Conservation (phyloP, 2,329 filamentous ascomycete species). For the Aspergillus latus region DNA sequence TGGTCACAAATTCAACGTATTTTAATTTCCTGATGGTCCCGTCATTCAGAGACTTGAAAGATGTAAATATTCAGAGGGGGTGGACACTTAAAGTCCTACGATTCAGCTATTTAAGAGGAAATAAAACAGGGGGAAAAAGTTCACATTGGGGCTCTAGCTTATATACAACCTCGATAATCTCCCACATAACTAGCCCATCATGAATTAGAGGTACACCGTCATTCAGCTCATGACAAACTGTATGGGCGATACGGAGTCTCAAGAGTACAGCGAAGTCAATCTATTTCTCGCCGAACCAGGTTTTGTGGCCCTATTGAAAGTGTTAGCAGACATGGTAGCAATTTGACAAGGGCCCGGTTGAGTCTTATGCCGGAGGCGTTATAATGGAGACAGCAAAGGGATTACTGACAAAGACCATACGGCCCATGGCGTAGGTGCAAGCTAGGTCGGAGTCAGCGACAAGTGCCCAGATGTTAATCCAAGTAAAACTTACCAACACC, state of each 20-base stretch:
- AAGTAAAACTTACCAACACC: constrained; percentile 46
- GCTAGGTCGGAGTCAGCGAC: constrained; percentile 25
- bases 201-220: constrained; percentile 39
- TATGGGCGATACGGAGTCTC: constrained; percentile 14
- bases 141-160: constrained; percentile 36
- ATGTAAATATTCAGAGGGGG: too few species aligned
- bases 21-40: too few species aligned
- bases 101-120: constrained; percentile 7
- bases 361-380: background rate
- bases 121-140: constrained; percentile 23
- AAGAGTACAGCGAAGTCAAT: background rate
- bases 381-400: background rate
- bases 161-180: constrained; percentile 39
- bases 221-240: constrained; percentile 22
- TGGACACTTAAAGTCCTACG: background rate
- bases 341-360: background rate
- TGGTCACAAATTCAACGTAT: too few species aligned
- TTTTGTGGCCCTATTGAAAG: constrained; percentile 60
- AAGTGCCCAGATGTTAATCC: background rate
- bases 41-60: too few species aligned
- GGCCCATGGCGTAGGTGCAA: constrained; percentile 46
- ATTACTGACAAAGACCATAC: constrained; percentile 44
- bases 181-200: constrained; percentile 28
- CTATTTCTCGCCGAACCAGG: constrained; percentile 52
- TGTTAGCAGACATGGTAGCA: constrained; percentile 21